Evolutionary conservation across 1,139 yeast species (phyloP).

Genomic region (Blastobotrys petasosporus): DNA sequence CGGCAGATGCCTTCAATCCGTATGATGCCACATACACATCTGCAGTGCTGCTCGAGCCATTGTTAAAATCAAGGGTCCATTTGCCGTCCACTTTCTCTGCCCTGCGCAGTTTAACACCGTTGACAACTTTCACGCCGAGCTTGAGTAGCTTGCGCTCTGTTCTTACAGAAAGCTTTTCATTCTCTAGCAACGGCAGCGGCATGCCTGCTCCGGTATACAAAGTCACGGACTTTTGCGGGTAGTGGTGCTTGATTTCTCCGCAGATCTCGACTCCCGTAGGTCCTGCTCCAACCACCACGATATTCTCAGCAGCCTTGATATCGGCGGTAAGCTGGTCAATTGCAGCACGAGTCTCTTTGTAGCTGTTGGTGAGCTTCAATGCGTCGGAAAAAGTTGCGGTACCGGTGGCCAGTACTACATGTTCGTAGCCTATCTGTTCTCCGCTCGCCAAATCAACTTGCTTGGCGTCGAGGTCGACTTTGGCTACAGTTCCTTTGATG

Average conservation of each 20-base stretch:
- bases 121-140: constrained; percentile 22
- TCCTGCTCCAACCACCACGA: constrained; percentile 88
- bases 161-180: constrained; percentile 10
- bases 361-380: constrained; percentile 75
- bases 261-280: constrained; percentile 91
- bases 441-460: constrained; percentile 29
- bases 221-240: constrained; percentile 21
- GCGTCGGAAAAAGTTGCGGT: constrained; percentile 64
- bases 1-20: constrained; percentile 25
- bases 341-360: constrained; percentile 67
- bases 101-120: constrained; percentile 15
- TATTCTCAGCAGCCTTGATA: constrained; percentile 64
- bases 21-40: constrained; percentile 21
- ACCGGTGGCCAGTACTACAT: constrained; percentile 76
- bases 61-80: constrained; percentile 11
- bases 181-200: constrained; percentile 21
- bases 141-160: constrained; percentile 14
- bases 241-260: constrained; percentile 45
- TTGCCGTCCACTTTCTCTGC: constrained; percentile 10
- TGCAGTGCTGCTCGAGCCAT: constrained; percentile 5
- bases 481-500: constrained; percentile 33
- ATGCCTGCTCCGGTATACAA: constrained; percentile 23
- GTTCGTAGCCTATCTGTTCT: constrained; percentile 50
- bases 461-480: constrained; percentile 24
- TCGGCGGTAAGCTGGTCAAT: constrained; percentile 68